Base-by-base conservation (phyloP, 1,284 basidiomycete genomes). In the Cutaneotrichosporon cutaneum region DNA sequence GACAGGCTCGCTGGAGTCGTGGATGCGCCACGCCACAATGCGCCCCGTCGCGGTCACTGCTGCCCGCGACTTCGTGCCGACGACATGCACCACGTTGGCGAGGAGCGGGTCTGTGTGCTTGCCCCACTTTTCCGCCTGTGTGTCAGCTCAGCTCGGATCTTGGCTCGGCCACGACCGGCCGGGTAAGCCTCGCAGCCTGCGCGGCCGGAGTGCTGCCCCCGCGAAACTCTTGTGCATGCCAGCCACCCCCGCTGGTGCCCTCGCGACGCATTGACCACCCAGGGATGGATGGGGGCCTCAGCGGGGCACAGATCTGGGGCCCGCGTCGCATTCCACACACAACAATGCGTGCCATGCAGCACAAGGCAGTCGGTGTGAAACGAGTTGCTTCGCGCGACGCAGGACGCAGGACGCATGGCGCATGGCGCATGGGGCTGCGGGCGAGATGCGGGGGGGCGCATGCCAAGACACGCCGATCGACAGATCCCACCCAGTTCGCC, bases 21-120 rank as follows among this genome's bases (percentile, higher is more conserved):
- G 35, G 33, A 26, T 33, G 13, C 52, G 21, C 52, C 52, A 54
- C 8, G 52, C 52, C n/a, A 54, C 52, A 36, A 54, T 54, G 22
- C 52, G 33, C 13, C 52, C 52, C 14, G 52, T 54, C 13, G 52
- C 21, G 33, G 52, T 54, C 35, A 54, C 52, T 4, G 52, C 52
- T 26, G 52, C 52, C 22, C 33, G 52, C 21, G 52, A 54, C 18
- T 54, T 54, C 16, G 52, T 54, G 21, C 52, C 52, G 35, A 54
- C 52, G 14, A 54, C 52, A 39, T 54, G 52, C 11, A 54, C 52
- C 9, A 54, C 24, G 52, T 54, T 54, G 13, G 21, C 21, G 13
- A 54, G 52, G 3, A 36, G 33, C 7, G 10, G 52, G 33, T 35
- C 52, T 6, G 22, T 54, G 52, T 54, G 52, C 21, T 26, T 7